Conservation (phyloP, 1,284 basidiomycete genomes). For the Marasmius oreades region DNA sequence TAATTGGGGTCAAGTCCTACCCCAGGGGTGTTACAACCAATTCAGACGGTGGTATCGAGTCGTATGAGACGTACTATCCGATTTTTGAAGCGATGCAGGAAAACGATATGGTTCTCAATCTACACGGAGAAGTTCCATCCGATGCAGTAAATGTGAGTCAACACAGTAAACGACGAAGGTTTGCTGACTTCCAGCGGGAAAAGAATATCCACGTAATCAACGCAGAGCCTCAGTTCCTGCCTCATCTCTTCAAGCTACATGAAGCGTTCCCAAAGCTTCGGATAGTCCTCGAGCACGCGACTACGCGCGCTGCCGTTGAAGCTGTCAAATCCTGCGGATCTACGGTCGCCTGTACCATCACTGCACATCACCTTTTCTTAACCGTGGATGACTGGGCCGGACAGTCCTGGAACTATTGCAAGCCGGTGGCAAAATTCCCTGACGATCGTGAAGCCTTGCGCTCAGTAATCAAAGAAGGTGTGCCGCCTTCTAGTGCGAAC, state of each 20-base stretch:
- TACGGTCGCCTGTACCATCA: constrained; percentile 96
- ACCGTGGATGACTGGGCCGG: constrained; percentile 98
- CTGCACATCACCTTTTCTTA: constrained; percentile 92
- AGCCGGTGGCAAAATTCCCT: constrained; percentile 96
- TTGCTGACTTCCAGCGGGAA: constrained; percentile 7
- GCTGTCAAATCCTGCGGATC: constrained; percentile 80
- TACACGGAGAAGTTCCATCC: constrained; percentile 98
- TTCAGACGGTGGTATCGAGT: constrained; percentile 95
- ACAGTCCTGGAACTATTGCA: constrained; percentile 96
- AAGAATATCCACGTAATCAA: constrained; percentile 94
- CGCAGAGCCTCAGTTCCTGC: constrained; percentile 89
- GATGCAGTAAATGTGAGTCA: constrained; percentile 67
- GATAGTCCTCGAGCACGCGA: constrained; percentile 99
- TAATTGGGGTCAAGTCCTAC: constrained; percentile 94
- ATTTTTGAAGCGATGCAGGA: constrained; percentile 96
- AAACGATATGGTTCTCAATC: constrained; percentile 90
- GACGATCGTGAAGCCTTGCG: constrained; percentile 86
- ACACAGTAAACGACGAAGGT: constrained; percentile 3
- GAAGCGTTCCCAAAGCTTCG: constrained; percentile 86
- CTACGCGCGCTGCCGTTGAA: constrained; percentile 93
- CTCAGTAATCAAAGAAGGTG: constrained; percentile 78
- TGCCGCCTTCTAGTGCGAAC: constrained; percentile 10
- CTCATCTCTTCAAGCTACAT: constrained; percentile 85
- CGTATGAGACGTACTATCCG: constrained; percentile 92
- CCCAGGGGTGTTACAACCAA: constrained; percentile 98